A percentile compares a stretch with the other conserved stretches of the same genome.
phyloP scores from a whole-genome alignment of 2,329 filamentous ascomycete species.

The Stagonosporopsis tanaceti region DNA sequence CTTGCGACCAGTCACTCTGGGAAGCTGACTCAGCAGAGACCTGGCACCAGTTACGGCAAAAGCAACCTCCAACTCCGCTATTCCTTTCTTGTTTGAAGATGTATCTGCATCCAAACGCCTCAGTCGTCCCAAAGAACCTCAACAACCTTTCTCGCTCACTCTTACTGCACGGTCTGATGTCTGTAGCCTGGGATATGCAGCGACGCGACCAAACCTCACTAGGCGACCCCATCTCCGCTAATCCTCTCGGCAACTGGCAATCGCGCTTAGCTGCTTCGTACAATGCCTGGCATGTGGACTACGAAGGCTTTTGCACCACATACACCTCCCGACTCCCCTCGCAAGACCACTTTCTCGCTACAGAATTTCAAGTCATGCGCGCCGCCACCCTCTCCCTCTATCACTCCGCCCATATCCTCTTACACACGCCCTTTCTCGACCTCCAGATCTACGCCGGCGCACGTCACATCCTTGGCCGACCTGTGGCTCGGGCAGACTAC shows the following conservation, averaged over 20 bases:
- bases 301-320: conserved; percentile 59
- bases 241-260: conserved; percentile 59
- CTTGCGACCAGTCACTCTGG: conserved; percentile 64
- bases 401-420: conserved; percentile 64
- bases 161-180: conserved; percentile 69
- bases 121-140: conserved; percentile 49
- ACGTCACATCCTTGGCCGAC: conserved; percentile 65
- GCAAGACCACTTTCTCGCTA: conserved; percentile 41
- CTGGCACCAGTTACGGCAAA: conserved; percentile 57
- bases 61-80: conserved; percentile 48
- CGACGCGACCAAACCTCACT: conserved; percentile 68
- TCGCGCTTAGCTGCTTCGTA: conserved; percentile 62
- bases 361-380: conserved; percentile 58
- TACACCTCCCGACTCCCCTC: conserved; percentile 36
- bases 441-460: conserved; percentile 69
- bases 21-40: conserved; percentile 63
- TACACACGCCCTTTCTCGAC: conserved; percentile 67
- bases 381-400: conserved; percentile 65
- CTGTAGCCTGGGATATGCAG: conserved; percentile 68
- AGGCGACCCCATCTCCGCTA: conserved; percentile 49
- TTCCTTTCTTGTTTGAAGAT: conserved; percentile 65
- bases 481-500: conserved; percentile 61
- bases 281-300: conserved; percentile 66
- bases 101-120: conserved; percentile 59
- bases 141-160: conserved; percentile 63